These are phyloP conservation scores for Neurospora africana DNA, from an alignment of 495 filamentous ascomycete species.

Conservation along the genomic window DNA sequence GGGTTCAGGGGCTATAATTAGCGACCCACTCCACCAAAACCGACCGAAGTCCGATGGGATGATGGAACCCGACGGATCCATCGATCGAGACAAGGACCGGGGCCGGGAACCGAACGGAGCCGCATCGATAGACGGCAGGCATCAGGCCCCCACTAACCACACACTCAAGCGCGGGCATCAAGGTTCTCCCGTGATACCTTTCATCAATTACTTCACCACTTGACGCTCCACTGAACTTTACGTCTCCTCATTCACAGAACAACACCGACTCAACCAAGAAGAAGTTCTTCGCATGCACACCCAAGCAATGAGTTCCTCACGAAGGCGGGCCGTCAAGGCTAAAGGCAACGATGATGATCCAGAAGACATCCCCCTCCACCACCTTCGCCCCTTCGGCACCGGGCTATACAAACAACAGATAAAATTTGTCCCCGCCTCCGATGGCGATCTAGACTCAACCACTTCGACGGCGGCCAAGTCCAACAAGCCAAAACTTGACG, in stretches of 20 bases:
- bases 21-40: not conserved
- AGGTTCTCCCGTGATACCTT: not conserved
- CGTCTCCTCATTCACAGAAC: not conserved
- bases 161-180: not conserved
- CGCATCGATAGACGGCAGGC: not conserved
- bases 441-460: constrained; percentile 35
- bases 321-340: not conserved
- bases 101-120: not conserved
- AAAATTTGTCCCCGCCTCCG: constrained; percentile 65
- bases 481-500: constrained; percentile 22
- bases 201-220: not conserved
- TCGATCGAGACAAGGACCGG: not conserved
- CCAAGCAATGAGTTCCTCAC: not conserved
- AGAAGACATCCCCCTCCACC: constrained; percentile 58
- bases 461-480: constrained; percentile 3
- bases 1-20: not conserved
- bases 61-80: not conserved
- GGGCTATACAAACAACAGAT: constrained; percentile 68
- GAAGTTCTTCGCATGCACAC: not conserved
- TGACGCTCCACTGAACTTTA: not conserved
- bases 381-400: constrained; percentile 68
- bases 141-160: not conserved
- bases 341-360: constrained; percentile 21
- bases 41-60: not conserved
- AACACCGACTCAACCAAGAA: not conserved